Base-by-base conservation (phyloP, 169 alveolate genomes). In the Fabrea salina region DNA sequence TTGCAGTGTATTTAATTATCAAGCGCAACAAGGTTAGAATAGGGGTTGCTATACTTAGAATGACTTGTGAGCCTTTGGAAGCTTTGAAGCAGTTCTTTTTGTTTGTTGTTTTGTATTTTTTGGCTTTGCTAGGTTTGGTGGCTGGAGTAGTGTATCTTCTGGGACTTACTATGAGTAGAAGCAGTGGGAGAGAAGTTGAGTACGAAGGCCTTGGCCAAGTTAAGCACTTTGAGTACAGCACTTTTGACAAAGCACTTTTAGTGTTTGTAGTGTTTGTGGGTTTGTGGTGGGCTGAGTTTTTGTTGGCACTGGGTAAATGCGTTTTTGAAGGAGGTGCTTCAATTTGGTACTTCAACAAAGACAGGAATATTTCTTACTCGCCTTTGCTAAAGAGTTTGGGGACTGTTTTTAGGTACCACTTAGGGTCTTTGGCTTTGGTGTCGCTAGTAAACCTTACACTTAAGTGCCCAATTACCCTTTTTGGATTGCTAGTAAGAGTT, bases 291-390 rank as follows among this genome's bases (percentile, higher is more conserved):
- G 27, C 51, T 16, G 44, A 22, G 0, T 47, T 49, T 50, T 49
- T 72, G 47, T 19, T 30, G 19, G 66, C 80, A 13, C 51, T 72
- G 13, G 54, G 80, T 11, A 37, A 72, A 47, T 50, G 22, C 51
- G 70, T 72, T 13, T 30, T 72, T 30, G 41, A 67, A 8, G 22
- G 32, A 0, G 71, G 71, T 0, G 70, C 35, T 2, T 0, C 71
- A 1, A 43, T 72, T 2, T 72, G 80, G 71, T 72, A 50, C 37
- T 72, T 72, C 51, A 32, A 41, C n/a, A 72, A 50, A 50, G 80
- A 72, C 47, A 72, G 54, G 4, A 27, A 49, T 2, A 22, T 27
- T 19, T 33, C 51, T 22, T 51, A 50, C 51, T 27, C 8, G 3
- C 80, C 80, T 7, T 44, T 72, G 4, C 27, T 67, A 43, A 44